Evolutionary conservation across 768 basidiomycete genomes (phyloP).

Genomic region (Suillus placidus): DNA sequence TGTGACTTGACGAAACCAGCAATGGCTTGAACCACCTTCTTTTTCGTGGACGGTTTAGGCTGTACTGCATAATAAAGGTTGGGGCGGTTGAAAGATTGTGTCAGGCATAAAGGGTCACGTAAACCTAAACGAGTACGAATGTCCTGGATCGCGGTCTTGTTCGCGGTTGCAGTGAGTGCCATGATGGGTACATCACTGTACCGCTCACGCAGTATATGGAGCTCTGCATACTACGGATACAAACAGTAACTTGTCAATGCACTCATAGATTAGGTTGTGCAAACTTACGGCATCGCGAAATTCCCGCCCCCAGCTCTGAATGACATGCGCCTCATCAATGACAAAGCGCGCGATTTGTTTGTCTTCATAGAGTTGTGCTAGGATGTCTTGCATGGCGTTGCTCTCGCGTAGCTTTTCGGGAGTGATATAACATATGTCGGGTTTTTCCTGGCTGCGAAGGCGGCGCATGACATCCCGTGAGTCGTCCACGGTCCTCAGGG

Average conservation of each 20-base stretch:
- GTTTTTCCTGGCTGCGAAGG: slow-evolving; percentile 49
- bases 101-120: slow-evolving; percentile 55
- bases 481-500: slow-evolving; percentile 46
- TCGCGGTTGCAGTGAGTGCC: slow-evolving; percentile 96
- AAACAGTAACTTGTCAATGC: background rate
- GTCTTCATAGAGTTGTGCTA: slow-evolving; percentile 58
- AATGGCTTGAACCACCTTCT: slow-evolving; percentile 59
- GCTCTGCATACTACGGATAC: slow-evolving; percentile 58
- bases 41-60: slow-evolving; percentile 46
- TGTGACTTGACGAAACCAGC: slow-evolving; percentile 64
- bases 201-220: slow-evolving; percentile 68
- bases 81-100: slow-evolving; percentile 90
- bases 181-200: slow-evolving; percentile 89
- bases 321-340: slow-evolving; percentile 95
- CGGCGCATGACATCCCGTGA: slow-evolving; percentile 45
- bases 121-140: slow-evolving; percentile 75
- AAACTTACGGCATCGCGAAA: slow-evolving; percentile 78
- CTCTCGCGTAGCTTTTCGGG: slow-evolving; percentile 86
- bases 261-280: background rate
- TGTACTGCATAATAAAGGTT: slow-evolving; percentile 81
- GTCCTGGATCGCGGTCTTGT: slow-evolving; percentile 73
- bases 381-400: slow-evolving; percentile 50
- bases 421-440: slow-evolving; percentile 82
- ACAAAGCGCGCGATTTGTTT: slow-evolving; percentile 83
- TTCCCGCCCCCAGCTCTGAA: slow-evolving; percentile 92